Base-by-base conservation (phyloP, 192 early-diverging fungal species). In the Umbelopsis ramanniana region DNA sequence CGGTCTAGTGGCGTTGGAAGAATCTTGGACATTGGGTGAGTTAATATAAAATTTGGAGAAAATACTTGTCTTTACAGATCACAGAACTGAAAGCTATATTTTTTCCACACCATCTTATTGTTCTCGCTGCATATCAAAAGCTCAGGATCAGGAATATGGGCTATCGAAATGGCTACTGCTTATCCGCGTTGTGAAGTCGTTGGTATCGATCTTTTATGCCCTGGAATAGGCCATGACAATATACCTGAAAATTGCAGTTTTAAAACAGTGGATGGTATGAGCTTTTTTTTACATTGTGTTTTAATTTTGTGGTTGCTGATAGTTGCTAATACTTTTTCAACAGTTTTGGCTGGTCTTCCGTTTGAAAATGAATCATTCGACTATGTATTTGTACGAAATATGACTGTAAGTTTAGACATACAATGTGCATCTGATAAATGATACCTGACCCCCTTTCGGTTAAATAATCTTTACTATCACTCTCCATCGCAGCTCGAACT, bases 101-200 rank as follows among this genome's bases (percentile, higher is more conserved):
- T 19, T 5, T 50, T 50, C 19, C 11, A 15, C 19, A 15, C 5
- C 1, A 50, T n/a, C 48, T 19, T n/a, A 6, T 21, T 50, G 15
- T 12, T n/a, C 15, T 15, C 17, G 0, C 6, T 50, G 9, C 1
- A n/a, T 50, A 17, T 21, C 29, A 29, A 17, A 50, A 50, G 48
- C 19, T 63, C 57, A 1, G 57, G 57, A n/a, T 63, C 70, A 46
- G 75, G 77, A 15, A 50, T 79, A 37, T 79, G 77, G 77, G 60
- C 73, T 7, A 47, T 67, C 48, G 77, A 79, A 60, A 63, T 72
- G 9, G 70, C 68, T 14, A 63, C 67, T 46, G 47, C 66, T 38
- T 79, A 55, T 63, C 69, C 73, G 11, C 48, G 68, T 33, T 71
- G 63, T 15, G 45, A 71, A 12, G 70, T 74, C 2, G 68, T 73